Base-by-base conservation (phyloP, 208 protist species). In the Leishmania braziliensis region DNA sequence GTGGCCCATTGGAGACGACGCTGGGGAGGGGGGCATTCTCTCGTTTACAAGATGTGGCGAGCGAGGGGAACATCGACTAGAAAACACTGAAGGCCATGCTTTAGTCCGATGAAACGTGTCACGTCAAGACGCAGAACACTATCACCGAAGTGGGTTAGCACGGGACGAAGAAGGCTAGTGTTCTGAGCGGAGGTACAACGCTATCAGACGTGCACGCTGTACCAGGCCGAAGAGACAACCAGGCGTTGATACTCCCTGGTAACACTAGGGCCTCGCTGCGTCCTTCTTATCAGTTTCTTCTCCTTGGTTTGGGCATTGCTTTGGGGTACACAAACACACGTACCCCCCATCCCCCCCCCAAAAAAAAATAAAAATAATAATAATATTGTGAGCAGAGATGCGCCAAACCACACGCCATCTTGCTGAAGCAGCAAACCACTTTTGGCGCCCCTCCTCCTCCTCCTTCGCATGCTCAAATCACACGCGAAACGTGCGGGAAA, bases 321-420 rank as follows among this genome's bases (percentile, higher is more conserved):
- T 39, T 23, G 62, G 39, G 18, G 29, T 39, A 5, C 9, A 63
- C 33, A 12, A 39, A 36, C 26, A 20, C 6, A 20, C 62, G 39
- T 12, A 8, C 29, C 9, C 62, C 26, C 4, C 43, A 6, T 6
- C 43, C 43, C 43, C 43, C 43, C 43, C 43, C 43, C 0, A 46
- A 46, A n/a, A n/a, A n/a, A n/a, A n/a, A n/a, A n/a, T n/a, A 46
- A n/a, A 63, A 29, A 33, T 12, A 63, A 9, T 5, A 77, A 14
- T 77, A 20, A 16, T 14, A 23, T n/a, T 78, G 69, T 80, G 39
- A 70, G 58, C 63, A 75, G 66, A 75, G 12, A 68, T 12, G 23
- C 26, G 18, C 29, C 29, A 16, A 26, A 46, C 43, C 9, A 20
- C 62, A 63, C 58, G 29, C 26, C 58, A 68, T 68, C 12, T 39